Evolutionary conservation across 345 rosid species (phyloP).

Genomic region (Boechera stricta): DNA sequence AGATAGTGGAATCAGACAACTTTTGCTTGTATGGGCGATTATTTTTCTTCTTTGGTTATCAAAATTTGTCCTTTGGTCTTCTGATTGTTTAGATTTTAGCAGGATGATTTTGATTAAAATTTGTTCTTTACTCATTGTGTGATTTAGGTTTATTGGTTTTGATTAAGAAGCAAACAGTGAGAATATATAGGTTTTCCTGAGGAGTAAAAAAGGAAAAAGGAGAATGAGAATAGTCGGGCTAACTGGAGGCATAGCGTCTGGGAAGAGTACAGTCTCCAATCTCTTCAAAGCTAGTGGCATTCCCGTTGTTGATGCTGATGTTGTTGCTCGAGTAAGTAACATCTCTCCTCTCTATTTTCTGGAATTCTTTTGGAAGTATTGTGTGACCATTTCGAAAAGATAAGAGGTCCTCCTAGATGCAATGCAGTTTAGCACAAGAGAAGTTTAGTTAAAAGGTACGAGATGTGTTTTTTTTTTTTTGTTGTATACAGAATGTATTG

Average conservation of each 20-base stretch:
- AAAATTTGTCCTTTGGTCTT: conserved; percentile 9
- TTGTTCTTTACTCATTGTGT: too few species aligned
- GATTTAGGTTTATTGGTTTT: too few species aligned
- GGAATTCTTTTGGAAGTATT: not conserved
- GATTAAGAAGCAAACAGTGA: not conserved
- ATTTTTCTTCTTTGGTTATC: not conserved
- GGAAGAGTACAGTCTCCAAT: conserved; percentile 87
- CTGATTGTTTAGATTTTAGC: not conserved
- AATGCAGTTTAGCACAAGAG: not conserved
- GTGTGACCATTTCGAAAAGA: not conserved
- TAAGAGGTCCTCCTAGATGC: not conserved
- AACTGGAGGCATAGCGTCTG: conserved; percentile 93
- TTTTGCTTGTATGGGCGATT: conserved; percentile 11
- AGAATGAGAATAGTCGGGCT: conserved; percentile 81
- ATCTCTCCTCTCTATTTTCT: not conserved
- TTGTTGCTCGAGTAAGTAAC: conserved; percentile 82
- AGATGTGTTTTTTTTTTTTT: not conserved
- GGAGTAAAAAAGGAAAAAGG: not conserved
- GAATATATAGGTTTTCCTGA: not conserved
- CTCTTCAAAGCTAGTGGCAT: conserved; percentile 72
- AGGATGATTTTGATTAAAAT: not conserved
- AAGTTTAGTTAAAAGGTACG: not conserved
- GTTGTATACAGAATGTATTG: conserved; percentile 59
- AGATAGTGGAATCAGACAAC: conserved; percentile 23
- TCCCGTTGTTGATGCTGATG: conserved; percentile 83